A percentile compares a stretch with the other conserved stretches of the same genome.
Conservation (phyloP, 768 basidiomycete species). For the Mycena alexandri region DNA sequence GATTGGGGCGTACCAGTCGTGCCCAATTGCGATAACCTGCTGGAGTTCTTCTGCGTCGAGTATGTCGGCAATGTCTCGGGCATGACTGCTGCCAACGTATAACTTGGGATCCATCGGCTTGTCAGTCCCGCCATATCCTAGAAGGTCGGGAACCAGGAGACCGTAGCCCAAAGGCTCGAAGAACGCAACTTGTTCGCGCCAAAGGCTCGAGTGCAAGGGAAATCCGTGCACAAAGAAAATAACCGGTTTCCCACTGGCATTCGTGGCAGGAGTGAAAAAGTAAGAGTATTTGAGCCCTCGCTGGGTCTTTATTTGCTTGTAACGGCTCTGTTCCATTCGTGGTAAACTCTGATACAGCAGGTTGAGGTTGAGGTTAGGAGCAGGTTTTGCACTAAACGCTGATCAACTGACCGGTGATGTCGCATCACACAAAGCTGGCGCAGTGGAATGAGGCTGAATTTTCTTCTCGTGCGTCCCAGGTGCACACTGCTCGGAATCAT, state of each 20-base stretch:
- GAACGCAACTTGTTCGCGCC: conserved; percentile 55
- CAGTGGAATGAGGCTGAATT: too few species aligned
- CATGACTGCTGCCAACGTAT: conserved; percentile 52
- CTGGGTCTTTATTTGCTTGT: conserved; percentile 39
- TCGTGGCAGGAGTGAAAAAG: conserved; percentile 34
- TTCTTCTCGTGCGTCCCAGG: too few species aligned
- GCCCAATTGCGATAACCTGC: conserved; percentile 54
- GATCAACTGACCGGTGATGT: too few species aligned
- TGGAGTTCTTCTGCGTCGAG: conserved; percentile 52
- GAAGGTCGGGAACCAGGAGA: conserved; percentile 63
- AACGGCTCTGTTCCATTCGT: conserved; percentile 24
- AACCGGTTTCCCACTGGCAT: conserved; percentile 48
- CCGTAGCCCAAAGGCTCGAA: conserved; percentile 56
- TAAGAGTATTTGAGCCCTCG: conserved; percentile 50
- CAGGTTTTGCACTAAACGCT: too few species aligned
- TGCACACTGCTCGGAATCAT: too few species aligned
- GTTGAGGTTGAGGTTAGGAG: too few species aligned
- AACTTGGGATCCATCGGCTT: conserved; percentile 54
- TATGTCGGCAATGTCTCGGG: conserved; percentile 56
- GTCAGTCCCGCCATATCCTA: conserved; percentile 65
- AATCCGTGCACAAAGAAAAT: conserved; percentile 63
- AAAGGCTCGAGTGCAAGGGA: conserved; percentile 52
- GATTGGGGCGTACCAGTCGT: conserved; percentile 50
- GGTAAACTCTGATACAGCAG: not conserved
- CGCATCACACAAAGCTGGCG: too few species aligned